A percentile compares a stretch with the other conserved stretches of the same genome.
These are phyloP conservation scores for Nasturtium officinale DNA, from an alignment of 345 rosid genomes.

Conservation along the genomic window DNA sequence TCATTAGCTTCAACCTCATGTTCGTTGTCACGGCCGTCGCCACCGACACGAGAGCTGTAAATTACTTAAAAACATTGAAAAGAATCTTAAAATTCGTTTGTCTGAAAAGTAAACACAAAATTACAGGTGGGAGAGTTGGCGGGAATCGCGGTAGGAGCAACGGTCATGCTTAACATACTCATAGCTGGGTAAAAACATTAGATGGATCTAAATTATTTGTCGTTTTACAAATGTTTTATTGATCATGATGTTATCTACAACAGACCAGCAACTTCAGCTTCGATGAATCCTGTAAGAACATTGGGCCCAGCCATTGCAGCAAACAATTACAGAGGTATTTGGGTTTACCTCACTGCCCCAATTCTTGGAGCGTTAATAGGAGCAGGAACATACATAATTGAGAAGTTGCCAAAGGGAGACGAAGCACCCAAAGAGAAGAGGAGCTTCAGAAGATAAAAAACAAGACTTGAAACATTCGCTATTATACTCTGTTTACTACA, in stretches of 20 bases:
- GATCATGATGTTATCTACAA: slow-evolving; percentile 9
- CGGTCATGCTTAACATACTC: slow-evolving; percentile 86
- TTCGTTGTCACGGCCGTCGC: slow-evolving; percentile 90
- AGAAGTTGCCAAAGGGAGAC: slow-evolving; percentile 73
- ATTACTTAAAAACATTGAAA: not conserved
- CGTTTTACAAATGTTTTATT: not conserved
- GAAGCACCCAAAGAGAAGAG: slow-evolving; percentile 44
- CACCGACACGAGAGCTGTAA: slow-evolving; percentile 94
- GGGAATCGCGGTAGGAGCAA: slow-evolving; percentile 93
- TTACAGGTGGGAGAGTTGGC: slow-evolving; percentile 87
- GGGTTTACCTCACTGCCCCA: slow-evolving; percentile 87
- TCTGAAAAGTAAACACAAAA: slow-evolving; percentile 10
- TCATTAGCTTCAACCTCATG: slow-evolving; percentile 86
- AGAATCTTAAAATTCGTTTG: not conserved
- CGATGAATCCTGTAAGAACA: slow-evolving; percentile 91
- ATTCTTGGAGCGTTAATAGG: slow-evolving; percentile 82
- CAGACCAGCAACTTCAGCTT: slow-evolving; percentile 79
- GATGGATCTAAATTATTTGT: not conserved
- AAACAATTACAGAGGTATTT: slow-evolving; percentile 77
- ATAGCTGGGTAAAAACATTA: slow-evolving; percentile 65
- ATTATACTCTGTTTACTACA: slow-evolving; percentile 13
- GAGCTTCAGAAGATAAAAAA: slow-evolving; percentile 61
- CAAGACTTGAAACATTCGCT: not conserved
- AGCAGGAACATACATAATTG: slow-evolving; percentile 78
- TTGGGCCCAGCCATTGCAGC: slow-evolving; percentile 86